Percentiles rank a stretch among this genome's conserved stretches.
phyloP scores from a whole-genome alignment of 2,329 filamentous ascomycete genomes.

The Arthroderma uncinatum region DNA sequence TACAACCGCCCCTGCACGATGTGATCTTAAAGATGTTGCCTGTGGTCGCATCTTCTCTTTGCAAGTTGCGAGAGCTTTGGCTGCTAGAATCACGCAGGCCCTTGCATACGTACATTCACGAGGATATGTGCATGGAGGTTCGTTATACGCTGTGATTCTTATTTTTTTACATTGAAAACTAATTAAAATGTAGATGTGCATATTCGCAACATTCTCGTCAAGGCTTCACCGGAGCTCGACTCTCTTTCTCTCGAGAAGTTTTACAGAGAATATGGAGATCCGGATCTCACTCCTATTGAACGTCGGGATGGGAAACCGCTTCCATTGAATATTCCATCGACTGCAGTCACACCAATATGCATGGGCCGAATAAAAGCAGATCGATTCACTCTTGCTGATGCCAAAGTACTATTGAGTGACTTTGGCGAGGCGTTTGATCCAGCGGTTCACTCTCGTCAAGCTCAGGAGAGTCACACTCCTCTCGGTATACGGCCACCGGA shows the following conservation, averaged over 20 bases:
- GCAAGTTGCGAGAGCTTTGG: conserved; percentile 15
- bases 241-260: conserved; percentile 19
- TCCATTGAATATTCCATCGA: conserved; percentile 16
- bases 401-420: conserved; percentile 21
- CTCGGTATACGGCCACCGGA: conserved; percentile 18
- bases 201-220: conserved; percentile 17
- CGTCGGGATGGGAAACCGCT: conserved; percentile 16
- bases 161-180: not conserved
- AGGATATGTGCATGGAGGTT: conserved; percentile 20
- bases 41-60: conserved; percentile 15
- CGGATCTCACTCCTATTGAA: conserved; percentile 15
- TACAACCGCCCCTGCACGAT: conserved; percentile 15
- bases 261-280: conserved; percentile 19
- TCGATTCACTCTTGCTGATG: conserved; percentile 19
- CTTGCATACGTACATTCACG: conserved; percentile 17
- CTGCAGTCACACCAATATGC: conserved; percentile 14
- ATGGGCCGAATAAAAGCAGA: conserved; percentile 19
- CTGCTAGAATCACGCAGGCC: conserved; percentile 14
- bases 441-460: conserved; percentile 15
- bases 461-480: conserved; percentile 19
- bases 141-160: not conserved
- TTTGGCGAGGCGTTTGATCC: conserved; percentile 26
- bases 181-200: conserved; percentile 16
- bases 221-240: conserved; percentile 13
- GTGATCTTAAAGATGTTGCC: conserved; percentile 18